phyloP scores from a whole-genome alignment of 108 stramenopile species.

The Phaeodactylum tricornutum region DNA sequence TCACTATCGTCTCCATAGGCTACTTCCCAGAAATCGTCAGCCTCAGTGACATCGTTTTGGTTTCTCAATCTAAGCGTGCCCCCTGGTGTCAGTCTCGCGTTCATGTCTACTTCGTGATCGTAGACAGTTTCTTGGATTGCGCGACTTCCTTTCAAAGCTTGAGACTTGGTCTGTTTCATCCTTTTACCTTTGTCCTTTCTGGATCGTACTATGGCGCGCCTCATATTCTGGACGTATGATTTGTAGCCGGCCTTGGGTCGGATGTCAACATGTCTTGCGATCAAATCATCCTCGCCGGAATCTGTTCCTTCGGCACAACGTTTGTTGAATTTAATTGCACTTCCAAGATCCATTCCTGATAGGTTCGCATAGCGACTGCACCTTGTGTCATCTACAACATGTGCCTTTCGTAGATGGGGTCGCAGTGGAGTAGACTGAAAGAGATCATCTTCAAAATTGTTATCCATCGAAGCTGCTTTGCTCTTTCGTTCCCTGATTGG shows the following conservation, averaged over 20 bases:
- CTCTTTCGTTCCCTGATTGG: not conserved
- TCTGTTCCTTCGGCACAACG: not conserved
- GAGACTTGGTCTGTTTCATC: not conserved
- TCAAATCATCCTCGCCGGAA: not conserved
- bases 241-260: conserved; percentile 23
- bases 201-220: conserved; percentile 13
- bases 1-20: no score
- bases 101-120: conserved; percentile 24
- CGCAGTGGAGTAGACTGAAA: conserved; percentile 41
- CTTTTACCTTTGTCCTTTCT: conserved; percentile 10
- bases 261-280: not conserved
- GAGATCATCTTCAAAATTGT: conserved; percentile 26
- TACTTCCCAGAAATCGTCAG: no score
- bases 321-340: conserved; percentile 16
- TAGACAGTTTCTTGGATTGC: conserved; percentile 3
- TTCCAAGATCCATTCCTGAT: conserved; percentile 14
- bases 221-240: conserved; percentile 28
- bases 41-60: conserved; percentile 1
- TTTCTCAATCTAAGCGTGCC: conserved; percentile 17
- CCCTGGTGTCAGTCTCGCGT: conserved; percentile 28
- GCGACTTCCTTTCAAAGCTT: not conserved
- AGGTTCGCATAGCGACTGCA: no score
- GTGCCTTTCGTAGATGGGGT: conserved; percentile 1
- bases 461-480: not conserved
- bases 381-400: no score